A percentile compares a stretch with the other conserved stretches of the same genome.
These are phyloP conservation scores for Termitomyces sp. DNA, from an alignment of 768 basidiomycete species.

Conservation along the genomic window DNA sequence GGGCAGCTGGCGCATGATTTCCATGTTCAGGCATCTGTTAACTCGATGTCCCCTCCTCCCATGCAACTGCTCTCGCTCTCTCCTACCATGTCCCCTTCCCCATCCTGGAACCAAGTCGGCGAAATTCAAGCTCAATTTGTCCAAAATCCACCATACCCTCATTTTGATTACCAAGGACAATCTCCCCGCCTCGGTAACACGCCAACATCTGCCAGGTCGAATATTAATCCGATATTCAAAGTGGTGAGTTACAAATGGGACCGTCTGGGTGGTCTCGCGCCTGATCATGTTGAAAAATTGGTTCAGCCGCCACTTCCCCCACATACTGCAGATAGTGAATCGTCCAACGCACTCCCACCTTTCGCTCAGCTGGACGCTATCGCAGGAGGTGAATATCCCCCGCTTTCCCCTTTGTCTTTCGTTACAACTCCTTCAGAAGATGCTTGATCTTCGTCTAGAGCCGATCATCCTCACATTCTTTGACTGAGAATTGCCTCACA, in stretches of 20 bases:
- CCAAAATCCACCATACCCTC: slow-evolving; percentile 38
- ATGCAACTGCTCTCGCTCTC: slow-evolving; percentile 73
- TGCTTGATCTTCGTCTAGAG: slow-evolving; percentile 30
- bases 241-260: slow-evolving; percentile 66
- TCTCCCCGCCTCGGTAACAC: slow-evolving; percentile 60
- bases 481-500: slow-evolving; percentile 18
- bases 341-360: slow-evolving; percentile 36
- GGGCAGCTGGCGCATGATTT: slow-evolving; percentile 76
- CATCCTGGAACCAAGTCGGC: slow-evolving; percentile 51
- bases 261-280: slow-evolving; percentile 30
- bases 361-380: slow-evolving; percentile 83
- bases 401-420: slow-evolving; percentile 76
- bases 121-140: slow-evolving; percentile 24
- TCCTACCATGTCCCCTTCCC: slow-evolving; percentile 54
- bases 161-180: slow-evolving; percentile 50
- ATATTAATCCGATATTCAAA: slow-evolving; percentile 87
- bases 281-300: slow-evolving; percentile 29
- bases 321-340: slow-evolving; percentile 28
- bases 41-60: slow-evolving; percentile 71
- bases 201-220: slow-evolving; percentile 64
- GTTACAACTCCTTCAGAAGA: slow-evolving; percentile 40
- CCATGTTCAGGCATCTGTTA: slow-evolving; percentile 65
- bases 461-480: slow-evolving; percentile 19
- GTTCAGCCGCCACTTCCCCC: slow-evolving; percentile 56
- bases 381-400: slow-evolving; percentile 71